phyloP scores from a whole-genome alignment of 768 basidiomycete genomes.

The Boletus pseudopeckii region DNA sequence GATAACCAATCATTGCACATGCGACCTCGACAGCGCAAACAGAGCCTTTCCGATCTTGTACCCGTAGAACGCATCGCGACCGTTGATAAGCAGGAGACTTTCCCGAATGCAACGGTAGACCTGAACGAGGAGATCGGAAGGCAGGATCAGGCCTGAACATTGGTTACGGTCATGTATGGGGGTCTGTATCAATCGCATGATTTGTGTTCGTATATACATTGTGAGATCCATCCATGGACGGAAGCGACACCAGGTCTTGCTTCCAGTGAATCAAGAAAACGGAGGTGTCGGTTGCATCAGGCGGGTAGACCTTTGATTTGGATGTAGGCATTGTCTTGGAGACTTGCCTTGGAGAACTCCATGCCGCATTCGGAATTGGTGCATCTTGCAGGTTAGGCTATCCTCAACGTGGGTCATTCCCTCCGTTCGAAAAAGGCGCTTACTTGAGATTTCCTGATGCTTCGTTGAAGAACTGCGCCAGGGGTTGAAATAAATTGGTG shows the following conservation, averaged over 20 bases:
- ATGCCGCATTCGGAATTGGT: constrained; percentile 40
- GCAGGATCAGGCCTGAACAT: constrained; percentile 25
- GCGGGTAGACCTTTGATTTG: constrained; percentile 38
- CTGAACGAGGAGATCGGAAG: constrained; percentile 62
- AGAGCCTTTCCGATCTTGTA: constrained; percentile 64
- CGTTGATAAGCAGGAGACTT: constrained; percentile 54
- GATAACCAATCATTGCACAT: constrained; percentile 45
- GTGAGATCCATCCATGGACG: constrained; percentile 16
- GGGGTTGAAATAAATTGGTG: constrained; percentile 1
- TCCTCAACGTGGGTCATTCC: constrained; percentile 10
- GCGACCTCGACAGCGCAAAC: constrained; percentile 53
- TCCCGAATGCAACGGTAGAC: constrained; percentile 60
- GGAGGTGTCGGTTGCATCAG: constrained; percentile 13
- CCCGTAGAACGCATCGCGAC: constrained; percentile 60
- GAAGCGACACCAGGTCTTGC: constrained; percentile 22
- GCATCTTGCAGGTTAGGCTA: constrained; percentile 18
- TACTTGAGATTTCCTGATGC: constrained; percentile 35
- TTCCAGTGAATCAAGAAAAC: constrained; percentile 5
- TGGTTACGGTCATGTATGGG: constrained; percentile 14
- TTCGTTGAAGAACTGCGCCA: constrained; percentile 39
- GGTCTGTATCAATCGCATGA: constrained; percentile 19
- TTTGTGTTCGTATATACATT: constrained; percentile 30
- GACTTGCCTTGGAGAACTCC: constrained; percentile 40
- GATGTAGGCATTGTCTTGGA: constrained; percentile 40
- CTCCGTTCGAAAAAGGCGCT: constrained; percentile 15